Conservation (phyloP, 164 flowering plant genomes). For the Nymphaea thermarum region DNA sequence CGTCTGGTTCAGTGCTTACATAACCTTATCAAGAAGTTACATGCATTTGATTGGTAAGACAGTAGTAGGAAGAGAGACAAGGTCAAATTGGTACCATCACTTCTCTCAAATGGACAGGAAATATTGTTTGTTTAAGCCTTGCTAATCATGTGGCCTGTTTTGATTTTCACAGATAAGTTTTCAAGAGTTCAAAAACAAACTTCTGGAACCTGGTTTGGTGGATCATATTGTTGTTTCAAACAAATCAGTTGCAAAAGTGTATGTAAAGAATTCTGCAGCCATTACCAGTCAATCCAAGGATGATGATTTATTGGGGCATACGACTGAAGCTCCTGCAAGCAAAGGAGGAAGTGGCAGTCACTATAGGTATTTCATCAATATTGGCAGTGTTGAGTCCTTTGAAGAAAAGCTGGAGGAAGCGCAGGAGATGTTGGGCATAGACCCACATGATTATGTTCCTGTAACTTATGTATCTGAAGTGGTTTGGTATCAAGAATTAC, state of each 20-base stretch:
- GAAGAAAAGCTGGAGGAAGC: slow-evolving; percentile 97
- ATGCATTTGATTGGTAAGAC: no score
- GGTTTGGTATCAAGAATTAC: slow-evolving; percentile 76
- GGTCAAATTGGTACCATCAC: no score
- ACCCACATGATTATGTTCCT: slow-evolving; percentile 81
- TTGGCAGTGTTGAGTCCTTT: slow-evolving; percentile 89
- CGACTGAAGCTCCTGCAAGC: slow-evolving; percentile 15
- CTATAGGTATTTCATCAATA: slow-evolving; percentile 71
- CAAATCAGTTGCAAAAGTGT: slow-evolving; percentile 83
- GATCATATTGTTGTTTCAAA: slow-evolving; percentile 79
- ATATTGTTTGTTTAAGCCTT: no score
- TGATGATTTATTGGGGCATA: slow-evolving; percentile 35
- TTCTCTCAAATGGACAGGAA: no score
- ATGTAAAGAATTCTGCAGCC: slow-evolving; percentile 41
- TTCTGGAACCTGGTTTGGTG: slow-evolving; percentile 81
- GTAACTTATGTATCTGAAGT: slow-evolving; percentile 66
- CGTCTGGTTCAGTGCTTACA: no score
- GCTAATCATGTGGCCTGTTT: not conserved
- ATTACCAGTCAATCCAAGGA: slow-evolving; percentile 22
- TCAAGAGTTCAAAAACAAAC: slow-evolving; percentile 86
- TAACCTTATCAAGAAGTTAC: no score
- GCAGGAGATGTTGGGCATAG: slow-evolving; percentile 70
- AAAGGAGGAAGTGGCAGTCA: slow-evolving; percentile 31
- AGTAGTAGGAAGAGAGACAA: no score
- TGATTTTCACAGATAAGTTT: slow-evolving; percentile 57